These are phyloP conservation scores for Uronychia setigera DNA, from an alignment of 73 alveolate species.

Conservation along the genomic window DNA sequence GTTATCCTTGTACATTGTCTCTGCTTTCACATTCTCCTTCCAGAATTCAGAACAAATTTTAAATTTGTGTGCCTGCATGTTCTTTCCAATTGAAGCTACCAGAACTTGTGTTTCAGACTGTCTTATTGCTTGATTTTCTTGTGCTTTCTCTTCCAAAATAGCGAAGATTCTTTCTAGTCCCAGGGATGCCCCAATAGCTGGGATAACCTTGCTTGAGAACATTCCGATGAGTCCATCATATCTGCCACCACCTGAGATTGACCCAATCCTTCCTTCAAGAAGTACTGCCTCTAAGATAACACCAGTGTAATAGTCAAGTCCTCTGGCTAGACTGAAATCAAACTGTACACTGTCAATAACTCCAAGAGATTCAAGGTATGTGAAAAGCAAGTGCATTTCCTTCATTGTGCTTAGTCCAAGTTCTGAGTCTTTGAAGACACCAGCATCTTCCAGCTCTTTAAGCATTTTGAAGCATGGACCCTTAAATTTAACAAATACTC, in stretches of 20 bases:
- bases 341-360: conserved; percentile 65
- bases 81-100: conserved; percentile 78
- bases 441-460: conserved; percentile 65
- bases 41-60: conserved; percentile 71
- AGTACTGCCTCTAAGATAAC: conserved; percentile 89
- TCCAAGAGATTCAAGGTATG: conserved; percentile 66
- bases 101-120: conserved; percentile 61
- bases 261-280: conserved; percentile 68
- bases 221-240: conserved; percentile 82
- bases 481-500: conserved; percentile 70
- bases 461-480: conserved; percentile 83
- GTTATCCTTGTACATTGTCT: conserved; percentile 75
- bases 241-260: conserved; percentile 90
- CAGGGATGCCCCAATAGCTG: conserved; percentile 90
- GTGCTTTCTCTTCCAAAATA: conserved; percentile 69
- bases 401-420: conserved; percentile 79
- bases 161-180: conserved; percentile 87
- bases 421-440: conserved; percentile 70
- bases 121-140: conserved; percentile 56
- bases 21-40: conserved; percentile 74
- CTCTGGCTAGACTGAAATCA: conserved; percentile 95
- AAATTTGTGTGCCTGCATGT: conserved; percentile 64
- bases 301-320: conserved; percentile 97
- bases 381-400: conserved; percentile 85
- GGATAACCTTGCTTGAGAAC: conserved; percentile 75